These are phyloP conservation scores for Fraxinus greggii DNA, from an alignment of 305 asterid species.

Conservation along the genomic window DNA sequence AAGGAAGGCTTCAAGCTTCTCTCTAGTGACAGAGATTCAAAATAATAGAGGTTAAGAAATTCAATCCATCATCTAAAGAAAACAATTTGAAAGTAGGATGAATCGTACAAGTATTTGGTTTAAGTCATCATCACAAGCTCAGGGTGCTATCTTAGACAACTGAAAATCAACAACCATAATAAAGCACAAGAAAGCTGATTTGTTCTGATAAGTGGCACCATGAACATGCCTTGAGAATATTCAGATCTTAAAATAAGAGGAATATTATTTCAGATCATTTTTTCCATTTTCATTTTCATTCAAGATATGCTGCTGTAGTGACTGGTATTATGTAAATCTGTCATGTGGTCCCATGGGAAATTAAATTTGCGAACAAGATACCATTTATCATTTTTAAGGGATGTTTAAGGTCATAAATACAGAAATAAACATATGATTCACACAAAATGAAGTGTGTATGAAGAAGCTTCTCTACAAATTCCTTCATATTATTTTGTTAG, in stretches of 20 bases:
- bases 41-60: constrained; percentile 19
- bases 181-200: background rate
- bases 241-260: background rate
- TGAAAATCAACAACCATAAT: background rate
- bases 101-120: background rate
- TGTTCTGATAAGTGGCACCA: background rate
- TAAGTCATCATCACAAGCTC: background rate
- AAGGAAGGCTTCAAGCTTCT: constrained; percentile 92
- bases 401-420: constrained; percentile 4
- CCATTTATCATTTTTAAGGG: background rate
- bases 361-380: background rate
- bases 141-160: background rate
- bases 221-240: background rate
- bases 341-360: constrained; percentile 10
- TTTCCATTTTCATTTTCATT: background rate
- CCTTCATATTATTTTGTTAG: background rate
- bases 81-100: constrained; percentile 6
- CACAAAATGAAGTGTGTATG: background rate
- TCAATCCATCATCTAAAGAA: constrained; percentile 8
- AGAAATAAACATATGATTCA: background rate
- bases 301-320: background rate
- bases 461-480: background rate
- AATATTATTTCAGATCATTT: background rate
- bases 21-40: constrained; percentile 45
- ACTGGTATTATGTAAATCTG: background rate